These are phyloP conservation scores for Artemisia tridentata DNA, from an alignment of 129 eudicot genomes.

Conservation along the genomic window DNA sequence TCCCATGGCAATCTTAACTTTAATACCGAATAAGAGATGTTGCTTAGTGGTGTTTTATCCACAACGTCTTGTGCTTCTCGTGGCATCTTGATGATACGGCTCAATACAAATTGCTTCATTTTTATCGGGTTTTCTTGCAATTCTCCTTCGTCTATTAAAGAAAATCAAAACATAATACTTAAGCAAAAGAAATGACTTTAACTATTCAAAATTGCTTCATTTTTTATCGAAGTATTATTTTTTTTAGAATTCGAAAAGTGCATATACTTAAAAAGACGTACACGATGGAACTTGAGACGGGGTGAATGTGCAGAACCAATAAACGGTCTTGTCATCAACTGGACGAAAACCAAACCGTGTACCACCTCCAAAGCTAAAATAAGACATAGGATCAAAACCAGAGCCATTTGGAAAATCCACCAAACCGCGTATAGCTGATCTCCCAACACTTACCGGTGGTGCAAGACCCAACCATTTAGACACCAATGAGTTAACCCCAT, in stretches of 20 bases:
- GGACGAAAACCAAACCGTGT: conserved; percentile 68
- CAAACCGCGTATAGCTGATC: conserved; percentile 77
- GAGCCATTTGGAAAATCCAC: conserved; percentile 59
- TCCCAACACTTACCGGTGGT: conserved; percentile 46
- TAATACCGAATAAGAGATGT: conserved; percentile 40
- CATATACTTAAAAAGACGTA: conserved; percentile 28
- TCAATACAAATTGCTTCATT: conserved; percentile 65
- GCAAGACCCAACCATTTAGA: conserved; percentile 64
- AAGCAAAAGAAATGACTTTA: background rate
- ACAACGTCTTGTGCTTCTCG: conserved; percentile 41
- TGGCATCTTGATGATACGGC: conserved; percentile 38
- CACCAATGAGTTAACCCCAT: conserved; percentile 74
- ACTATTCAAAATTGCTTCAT: too few relatives aligned
- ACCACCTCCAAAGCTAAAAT: conserved; percentile 51
- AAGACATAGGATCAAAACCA: conserved; percentile 50
- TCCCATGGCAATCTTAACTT: conserved; percentile 66
- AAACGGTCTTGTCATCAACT: conserved; percentile 49
- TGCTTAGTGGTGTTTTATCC: conserved; percentile 39
- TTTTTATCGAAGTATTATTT: too few relatives aligned
- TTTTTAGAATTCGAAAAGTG: too few relatives aligned
- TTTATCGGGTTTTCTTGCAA: conserved; percentile 46
- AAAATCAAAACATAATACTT: background rate
- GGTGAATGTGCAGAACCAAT: conserved; percentile 70
- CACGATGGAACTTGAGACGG: conserved; percentile 44
- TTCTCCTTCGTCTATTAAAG: conserved; percentile 48